These are phyloP conservation scores for Candida taoyuanica DNA, from an alignment of 805 yeast genomes.

Conservation along the genomic window DNA sequence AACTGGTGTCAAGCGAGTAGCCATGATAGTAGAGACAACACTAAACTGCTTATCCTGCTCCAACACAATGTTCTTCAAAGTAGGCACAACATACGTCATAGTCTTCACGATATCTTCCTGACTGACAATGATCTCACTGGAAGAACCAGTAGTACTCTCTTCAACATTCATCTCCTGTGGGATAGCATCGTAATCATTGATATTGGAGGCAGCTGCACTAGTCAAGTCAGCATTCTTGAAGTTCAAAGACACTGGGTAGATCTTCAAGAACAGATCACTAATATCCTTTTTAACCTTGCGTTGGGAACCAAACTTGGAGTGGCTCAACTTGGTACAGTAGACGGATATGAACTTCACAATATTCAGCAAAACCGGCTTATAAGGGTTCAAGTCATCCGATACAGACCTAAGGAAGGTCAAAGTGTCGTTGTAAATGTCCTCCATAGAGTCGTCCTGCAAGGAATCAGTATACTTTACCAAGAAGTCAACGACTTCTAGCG, in stretches of 20 bases:
- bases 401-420: conserved; percentile 58
- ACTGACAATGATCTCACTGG: conserved; percentile 11
- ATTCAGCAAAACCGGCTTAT: conserved; percentile 46
- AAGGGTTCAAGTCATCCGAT: conserved; percentile 40
- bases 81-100: conserved; percentile 34
- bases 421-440: conserved; percentile 68
- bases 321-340: conserved; percentile 52
- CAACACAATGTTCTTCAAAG: conserved; percentile 24
- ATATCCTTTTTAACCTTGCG: conserved; percentile 54
- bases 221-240: conserved; percentile 17
- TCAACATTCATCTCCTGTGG: conserved; percentile 5
- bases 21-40: conserved; percentile 47
- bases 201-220: conserved; percentile 12
- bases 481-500: conserved; percentile 17
- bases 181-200: conserved; percentile 7
- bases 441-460: conserved; percentile 70
- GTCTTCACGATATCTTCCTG: conserved; percentile 44
- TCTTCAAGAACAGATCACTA: conserved; percentile 39
- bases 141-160: conserved; percentile 18
- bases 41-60: conserved; percentile 60
- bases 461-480: conserved; percentile 57
- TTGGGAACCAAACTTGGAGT: conserved; percentile 57
- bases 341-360: conserved; percentile 48
- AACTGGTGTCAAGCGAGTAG: conserved; percentile 49
- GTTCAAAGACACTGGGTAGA: conserved; percentile 30